These are phyloP conservation scores for Setaria italica DNA, from an alignment of 202 grass and related monocot species.

Conservation along the genomic window DNA sequence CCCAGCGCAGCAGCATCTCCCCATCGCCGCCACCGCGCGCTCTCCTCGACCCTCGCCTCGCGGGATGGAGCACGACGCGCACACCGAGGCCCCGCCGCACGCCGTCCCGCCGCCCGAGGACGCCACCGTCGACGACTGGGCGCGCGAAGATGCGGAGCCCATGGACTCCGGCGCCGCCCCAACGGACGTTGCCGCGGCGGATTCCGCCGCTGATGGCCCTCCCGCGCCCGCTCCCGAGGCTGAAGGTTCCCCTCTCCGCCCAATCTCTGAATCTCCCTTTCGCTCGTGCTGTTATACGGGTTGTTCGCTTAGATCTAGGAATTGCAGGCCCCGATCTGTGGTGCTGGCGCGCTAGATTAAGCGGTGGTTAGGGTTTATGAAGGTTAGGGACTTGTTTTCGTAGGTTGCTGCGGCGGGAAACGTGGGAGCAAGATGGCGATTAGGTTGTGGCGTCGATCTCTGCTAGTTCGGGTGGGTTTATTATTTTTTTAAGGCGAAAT, in stretches of 20 bases:
- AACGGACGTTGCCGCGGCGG: background rate
- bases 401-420: background rate
- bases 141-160: conserved; percentile 52
- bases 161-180: conserved; percentile 8
- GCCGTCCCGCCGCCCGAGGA: background rate
- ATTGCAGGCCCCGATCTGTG: conserved; percentile 8
- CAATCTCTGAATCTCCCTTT: background rate
- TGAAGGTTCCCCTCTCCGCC: conserved; percentile 31
- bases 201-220: background rate
- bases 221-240: background rate
- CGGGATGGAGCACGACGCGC: conserved; percentile 50
- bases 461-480: background rate
- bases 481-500: background rate
- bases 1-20: background rate
- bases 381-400: background rate
- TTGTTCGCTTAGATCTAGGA: conserved; percentile 39
- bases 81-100: conserved; percentile 24
- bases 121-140: conserved; percentile 56
- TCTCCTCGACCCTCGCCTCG: conserved; percentile 4
- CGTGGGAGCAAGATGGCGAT: background rate
- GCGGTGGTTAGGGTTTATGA: no score
- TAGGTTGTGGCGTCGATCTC: background rate
- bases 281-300: background rate
- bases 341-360: background rate
- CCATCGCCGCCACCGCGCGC: background rate